These are phyloP conservation scores for Coemansia guatemalensis DNA, from an alignment of 192 early-diverging fungal species.

Conservation along the genomic window DNA sequence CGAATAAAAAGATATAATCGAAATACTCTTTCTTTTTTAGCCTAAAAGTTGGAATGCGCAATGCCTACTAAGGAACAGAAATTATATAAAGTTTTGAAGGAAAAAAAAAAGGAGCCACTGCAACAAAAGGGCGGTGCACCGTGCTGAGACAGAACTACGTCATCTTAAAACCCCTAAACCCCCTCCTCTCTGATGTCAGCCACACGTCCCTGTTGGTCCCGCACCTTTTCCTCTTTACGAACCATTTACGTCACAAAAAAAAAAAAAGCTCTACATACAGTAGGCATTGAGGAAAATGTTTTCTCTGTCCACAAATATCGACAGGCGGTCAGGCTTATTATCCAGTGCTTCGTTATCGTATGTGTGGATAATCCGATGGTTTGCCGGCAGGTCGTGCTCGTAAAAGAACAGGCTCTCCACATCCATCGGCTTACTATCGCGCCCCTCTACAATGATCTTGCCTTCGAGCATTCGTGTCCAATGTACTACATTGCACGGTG, in stretches of 20 bases:
- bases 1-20: too few species aligned
- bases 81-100: too few species aligned
- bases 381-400: conserved; percentile 38
- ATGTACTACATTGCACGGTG: conserved; percentile 44
- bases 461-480: conserved; percentile 47
- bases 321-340: conserved; percentile 28
- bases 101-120: neutral
- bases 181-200: too few species aligned
- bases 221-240: too few species aligned
- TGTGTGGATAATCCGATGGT: conserved; percentile 43
- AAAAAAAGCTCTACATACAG: too few species aligned
- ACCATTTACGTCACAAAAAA: conserved; percentile 6
- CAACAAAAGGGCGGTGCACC: too few species aligned
- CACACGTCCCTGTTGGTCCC: too few species aligned
- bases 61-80: neutral
- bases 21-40: too few species aligned
- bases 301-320: conserved; percentile 47
- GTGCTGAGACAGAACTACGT: too few species aligned
- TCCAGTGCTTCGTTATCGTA: conserved; percentile 35
- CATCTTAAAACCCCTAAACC: too few species aligned
- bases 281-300: conserved; percentile 42
- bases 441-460: conserved; percentile 33
- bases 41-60: neutral
- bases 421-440: conserved; percentile 33
- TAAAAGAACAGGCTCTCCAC: conserved; percentile 24